These are phyloP conservation scores for Neurospora sp. DNA, from an alignment of 495 filamentous ascomycete species.

Conservation along the genomic window DNA sequence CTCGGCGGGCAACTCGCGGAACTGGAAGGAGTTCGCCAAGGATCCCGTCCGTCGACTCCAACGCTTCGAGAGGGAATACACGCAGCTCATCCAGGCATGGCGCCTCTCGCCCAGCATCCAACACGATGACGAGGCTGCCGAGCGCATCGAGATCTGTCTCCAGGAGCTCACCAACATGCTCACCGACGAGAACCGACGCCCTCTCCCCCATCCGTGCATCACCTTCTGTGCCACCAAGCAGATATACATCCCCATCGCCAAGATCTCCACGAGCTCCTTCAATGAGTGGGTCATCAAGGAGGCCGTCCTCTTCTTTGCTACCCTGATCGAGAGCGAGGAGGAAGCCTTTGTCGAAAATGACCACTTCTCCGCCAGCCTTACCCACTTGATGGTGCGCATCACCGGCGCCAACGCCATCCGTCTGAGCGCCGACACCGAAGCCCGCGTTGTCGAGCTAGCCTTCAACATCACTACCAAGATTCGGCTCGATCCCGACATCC, in stretches of 20 bases:
- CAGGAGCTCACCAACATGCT: constrained; percentile 67
- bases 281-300: constrained; percentile 72
- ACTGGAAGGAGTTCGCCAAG: constrained; percentile 46
- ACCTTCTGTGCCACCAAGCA: constrained; percentile 72
- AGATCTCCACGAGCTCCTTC: constrained; percentile 69
- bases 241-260: constrained; percentile 76
- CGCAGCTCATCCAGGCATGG: constrained; percentile 78
- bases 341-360: constrained; percentile 82
- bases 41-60: constrained; percentile 79
- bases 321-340: constrained; percentile 90
- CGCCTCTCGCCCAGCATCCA: constrained; percentile 49
- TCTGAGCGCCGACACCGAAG: constrained; percentile 61
- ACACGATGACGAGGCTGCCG: constrained; percentile 42
- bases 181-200: constrained; percentile 78
- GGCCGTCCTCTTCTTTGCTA: constrained; percentile 75
- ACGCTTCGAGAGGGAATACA: constrained; percentile 82
- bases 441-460: constrained; percentile 75
- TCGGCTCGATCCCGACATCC: constrained; percentile 69
- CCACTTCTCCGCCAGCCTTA: constrained; percentile 72
- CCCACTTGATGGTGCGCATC: constrained; percentile 65
- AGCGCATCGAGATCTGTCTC: constrained; percentile 41
- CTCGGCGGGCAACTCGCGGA: constrained; percentile 42
- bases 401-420: constrained; percentile 51
- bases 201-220: constrained; percentile 81
- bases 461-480: constrained; percentile 96